Base-by-base conservation (phyloP, 169 alveolate genomes). In the Plasmodium cynomolgi region DNA sequence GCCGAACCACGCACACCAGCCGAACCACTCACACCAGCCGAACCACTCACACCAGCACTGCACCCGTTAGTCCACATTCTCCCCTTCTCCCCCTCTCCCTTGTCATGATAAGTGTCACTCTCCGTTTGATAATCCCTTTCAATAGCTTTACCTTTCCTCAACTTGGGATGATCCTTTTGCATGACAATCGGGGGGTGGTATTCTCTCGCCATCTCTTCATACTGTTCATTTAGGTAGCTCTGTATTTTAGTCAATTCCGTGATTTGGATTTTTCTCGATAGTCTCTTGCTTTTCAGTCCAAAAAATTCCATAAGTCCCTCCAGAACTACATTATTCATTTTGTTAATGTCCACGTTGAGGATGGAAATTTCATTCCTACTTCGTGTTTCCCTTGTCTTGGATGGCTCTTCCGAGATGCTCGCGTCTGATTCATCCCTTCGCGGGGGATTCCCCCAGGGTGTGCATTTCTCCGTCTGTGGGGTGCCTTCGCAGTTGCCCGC, bases 241-340 rank as follows among this genome's bases (percentile, higher is more conserved):
- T 90, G 94, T 90, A 90, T 90, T 80, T 44, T 80, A 31, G 20
- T 68, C 50, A 90, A 62, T 23, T 90, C 94, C 9, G 26, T 80
- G 50, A 90, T 81, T 37, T 58, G n/a, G 33, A 62, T 90, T 68
- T 90, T 90, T 31, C 94, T 80, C 2, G 94, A 81, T 8, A 90
- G 54, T 6, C 73, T 79, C 23, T 80, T 90, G 26, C 84, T 62
- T 50, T 90, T 90, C 26, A 90, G 80, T 5, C 94, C 94, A 8
- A 90, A 90, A 7, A 90, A 90, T 8, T 90, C 83, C 91, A 90
- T 79, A 31, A 90, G 41, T 1, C 90, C 94, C 11, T 90, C 94
- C 8, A 90, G 77, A 20, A 90, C 84, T 41, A 50, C 77, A 44
- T 80, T 68, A 47, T 80, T 44, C 11, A 62, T 82, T 80, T 80